These are phyloP conservation scores for Pseudogymnoascus sp. DNA, from an alignment of 2,329 filamentous ascomycete genomes.

Conservation along the genomic window DNA sequence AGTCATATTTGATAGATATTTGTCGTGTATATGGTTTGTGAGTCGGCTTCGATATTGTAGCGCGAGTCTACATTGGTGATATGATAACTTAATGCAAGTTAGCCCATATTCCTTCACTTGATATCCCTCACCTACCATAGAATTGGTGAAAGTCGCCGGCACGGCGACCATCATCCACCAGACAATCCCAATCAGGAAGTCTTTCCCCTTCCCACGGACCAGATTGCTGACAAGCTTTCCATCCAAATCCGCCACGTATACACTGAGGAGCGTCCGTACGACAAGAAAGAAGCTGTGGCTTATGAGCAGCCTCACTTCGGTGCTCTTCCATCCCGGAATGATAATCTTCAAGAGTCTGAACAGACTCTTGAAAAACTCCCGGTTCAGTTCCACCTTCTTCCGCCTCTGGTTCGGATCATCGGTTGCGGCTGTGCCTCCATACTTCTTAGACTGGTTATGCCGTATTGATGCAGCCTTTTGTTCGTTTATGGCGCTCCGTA, in stretches of 20 bases:
- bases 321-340: slow-evolving; percentile 81
- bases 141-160: slow-evolving; percentile 96
- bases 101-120: background rate
- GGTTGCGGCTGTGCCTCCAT: slow-evolving; percentile 40
- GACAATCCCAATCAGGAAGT: slow-evolving; percentile 78
- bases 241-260: slow-evolving; percentile 95
- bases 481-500: slow-evolving; percentile 84
- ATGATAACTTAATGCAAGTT: slow-evolving; percentile 59
- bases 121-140: slow-evolving; percentile 61
- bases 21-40: slow-evolving; percentile 91
- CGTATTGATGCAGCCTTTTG: slow-evolving; percentile 77
- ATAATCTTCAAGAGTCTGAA: slow-evolving; percentile 75
- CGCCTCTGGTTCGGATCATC: slow-evolving; percentile 35
- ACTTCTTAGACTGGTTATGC: slow-evolving; percentile 50
- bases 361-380: slow-evolving; percentile 65
- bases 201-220: slow-evolving; percentile 82
- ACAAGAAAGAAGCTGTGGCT: slow-evolving; percentile 94
- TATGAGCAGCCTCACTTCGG: slow-evolving; percentile 75
- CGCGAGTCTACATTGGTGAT: slow-evolving; percentile 91
- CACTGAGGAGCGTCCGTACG: slow-evolving; percentile 78
- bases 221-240: slow-evolving; percentile 86
- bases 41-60: slow-evolving; percentile 87
- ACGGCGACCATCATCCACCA: slow-evolving; percentile 99
- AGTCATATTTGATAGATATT: slow-evolving; percentile 94
- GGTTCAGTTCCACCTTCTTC: slow-evolving; percentile 86